These are phyloP conservation scores for Stylonectria norvegica DNA, from an alignment of 2,329 filamentous ascomycete species.

Conservation along the genomic window DNA sequence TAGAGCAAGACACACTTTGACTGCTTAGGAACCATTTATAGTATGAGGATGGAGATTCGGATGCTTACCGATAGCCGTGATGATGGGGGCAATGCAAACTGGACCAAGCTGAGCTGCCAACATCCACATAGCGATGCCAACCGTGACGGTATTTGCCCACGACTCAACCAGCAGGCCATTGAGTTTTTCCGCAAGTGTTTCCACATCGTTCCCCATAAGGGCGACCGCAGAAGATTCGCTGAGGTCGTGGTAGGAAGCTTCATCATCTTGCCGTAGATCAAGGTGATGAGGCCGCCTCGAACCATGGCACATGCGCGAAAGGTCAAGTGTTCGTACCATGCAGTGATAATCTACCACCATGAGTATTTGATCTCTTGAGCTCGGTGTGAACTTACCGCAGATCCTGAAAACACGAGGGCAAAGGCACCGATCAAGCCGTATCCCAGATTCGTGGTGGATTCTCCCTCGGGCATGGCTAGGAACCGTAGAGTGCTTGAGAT, in stretches of 20 bases:
- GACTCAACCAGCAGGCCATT: conserved; percentile 29
- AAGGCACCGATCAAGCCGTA: conserved; percentile 33
- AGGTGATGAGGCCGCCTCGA: conserved; percentile 28
- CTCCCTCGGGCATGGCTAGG: conserved; percentile 22
- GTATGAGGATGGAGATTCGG: rapidly evolving
- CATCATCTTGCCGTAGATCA: conserved; percentile 31
- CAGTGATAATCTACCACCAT: conserved; percentile 23
- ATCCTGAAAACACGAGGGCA: conserved; percentile 30
- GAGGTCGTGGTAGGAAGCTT: conserved; percentile 25
- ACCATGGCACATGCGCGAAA: conserved; percentile 30
- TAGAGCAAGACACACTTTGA: conserved; percentile 20
- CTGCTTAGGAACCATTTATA: neutral
- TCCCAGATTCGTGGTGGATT: conserved; percentile 25
- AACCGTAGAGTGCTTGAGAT: conserved; percentile 28
- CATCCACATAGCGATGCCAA: conserved; percentile 31
- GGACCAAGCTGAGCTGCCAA: conserved; percentile 31
- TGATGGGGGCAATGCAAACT: conserved; percentile 31
- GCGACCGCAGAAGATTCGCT: conserved; percentile 29
- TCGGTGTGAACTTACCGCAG: conserved; percentile 25
- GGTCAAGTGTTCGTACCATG: conserved; percentile 33
- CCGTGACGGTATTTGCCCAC: conserved; percentile 31
- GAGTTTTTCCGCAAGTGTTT: conserved; percentile 27
- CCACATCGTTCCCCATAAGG: conserved; percentile 33
- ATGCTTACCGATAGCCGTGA: conserved; percentile 30
- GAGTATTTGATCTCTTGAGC: neutral